Evolutionary conservation across 257 asterid genomes (phyloP), one percentile per base, ranked within the genome.

Genomic region (Forsythia suspensa): DNA sequence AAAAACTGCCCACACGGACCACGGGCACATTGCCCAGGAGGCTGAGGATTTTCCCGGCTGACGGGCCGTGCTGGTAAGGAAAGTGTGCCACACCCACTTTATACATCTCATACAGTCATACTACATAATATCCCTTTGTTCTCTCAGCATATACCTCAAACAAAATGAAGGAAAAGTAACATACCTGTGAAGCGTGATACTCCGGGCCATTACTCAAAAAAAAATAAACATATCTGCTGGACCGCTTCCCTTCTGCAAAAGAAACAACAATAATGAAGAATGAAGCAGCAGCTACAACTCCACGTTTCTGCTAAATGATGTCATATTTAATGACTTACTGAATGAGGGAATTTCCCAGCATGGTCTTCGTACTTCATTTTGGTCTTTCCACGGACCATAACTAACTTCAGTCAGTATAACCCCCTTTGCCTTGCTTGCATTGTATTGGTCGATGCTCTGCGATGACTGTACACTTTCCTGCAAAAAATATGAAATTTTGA

Each of bases 141-240:
- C 37, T 21, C 37, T 24, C 11, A 21, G 0, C 55, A 20, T 0
- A 12, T 3, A 10, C 15, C 18, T 2, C 37, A 29, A 57, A 55
- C 12, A 7, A 18, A n/a, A 48, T 11, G 13, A 61, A 37, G 38
- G 10, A 16, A 20, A 78, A 51, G 39, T 24, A 76, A 8, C 8
- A 36, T 79, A 91, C 97, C 95, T 93, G 95, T 4, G 83, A 80
- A 77, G 84, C 87, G 77, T 93, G 95, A 84, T 81, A 86, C 63
- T 91, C 92, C 16, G 91, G 88, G 79, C 85, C 88, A 71, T 81
- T 74, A 55, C 80, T 84, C 82, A 93, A 76, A 18, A 91, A 78
- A 79, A 93, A 83, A 70, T 85, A 80, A 68, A 93, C 75, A 82
- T 82, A 85, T 36, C 95, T 91, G 38, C 69, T 75, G 8, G 87